Base-by-base conservation (phyloP, 805 yeast species). In the Candida andamanensis region DNA sequence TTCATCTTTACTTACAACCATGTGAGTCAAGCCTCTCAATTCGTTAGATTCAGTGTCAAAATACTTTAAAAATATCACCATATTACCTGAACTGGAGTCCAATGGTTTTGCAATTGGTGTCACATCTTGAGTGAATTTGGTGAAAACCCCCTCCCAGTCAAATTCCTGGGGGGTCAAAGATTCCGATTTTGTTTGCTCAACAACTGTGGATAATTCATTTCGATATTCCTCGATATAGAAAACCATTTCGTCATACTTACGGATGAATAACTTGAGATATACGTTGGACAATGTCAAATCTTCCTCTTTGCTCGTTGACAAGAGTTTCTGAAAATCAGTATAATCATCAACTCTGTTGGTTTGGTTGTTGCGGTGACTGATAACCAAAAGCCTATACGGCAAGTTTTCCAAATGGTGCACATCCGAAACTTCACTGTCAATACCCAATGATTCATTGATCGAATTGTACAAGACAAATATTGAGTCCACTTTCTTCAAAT, bases 1-100 rank as follows among this genome's bases (percentile, higher is more conserved):
- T 14, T 70, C 74, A 28, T 69, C 71, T 31, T 68, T 69, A 9
- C 68, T 54, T 1, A 82, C 76, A 13, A 67, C 55, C 3, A 67
- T 51, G 45, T 84, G 83, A 0, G 84, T 72, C 13, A 82, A 56
- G 1, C 95, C 95, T n/a, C 52, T 56, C n/a, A 85, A 50, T 4
- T 63, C 52, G 49, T 77, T 81, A 0, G 56, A 45, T 4, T 51
- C 49, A 1, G 67, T 69, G 47, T 86, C 89, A 56, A 81, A 86
- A 40, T 69, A 68, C 53, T 87, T 86, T 30, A 86, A 44, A 43
- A 80, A 76, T 7, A 60, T 31, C 41, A 60, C 42, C 5, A 56
- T 51, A 26, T 47, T 35, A 8, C 44, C 21, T 10, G 35, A 26
- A 15, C 5, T 15, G 6, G 22, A 21, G 6, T 24, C 36, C 8